A percentile compares a stretch with the other conserved stretches of the same genome.
Conservation (phyloP, 257 asterid genomes). For the Salvia hispanica region DNA sequence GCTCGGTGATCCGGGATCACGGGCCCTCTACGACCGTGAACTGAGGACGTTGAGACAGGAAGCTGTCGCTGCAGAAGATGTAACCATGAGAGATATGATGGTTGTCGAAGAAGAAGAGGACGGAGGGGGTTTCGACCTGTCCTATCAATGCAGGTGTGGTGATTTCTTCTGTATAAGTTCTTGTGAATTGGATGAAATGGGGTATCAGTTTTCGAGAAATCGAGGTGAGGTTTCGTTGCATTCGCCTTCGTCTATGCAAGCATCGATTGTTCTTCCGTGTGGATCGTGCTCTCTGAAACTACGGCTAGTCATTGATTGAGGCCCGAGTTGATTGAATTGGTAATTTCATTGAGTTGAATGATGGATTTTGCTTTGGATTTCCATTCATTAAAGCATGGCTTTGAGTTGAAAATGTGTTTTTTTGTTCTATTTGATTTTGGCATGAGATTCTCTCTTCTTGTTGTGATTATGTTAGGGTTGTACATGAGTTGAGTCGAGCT, state of each 20-base stretch:
- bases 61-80: slow-evolving; percentile 50
- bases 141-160: slow-evolving; percentile 66
- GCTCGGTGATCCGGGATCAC: slow-evolving; percentile 50
- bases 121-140: slow-evolving; percentile 44
- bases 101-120: slow-evolving; percentile 40
- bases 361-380: not conserved
- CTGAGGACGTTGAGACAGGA: slow-evolving; percentile 52
- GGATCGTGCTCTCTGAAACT: slow-evolving; percentile 29
- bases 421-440: not conserved
- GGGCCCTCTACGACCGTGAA: slow-evolving; percentile 57
- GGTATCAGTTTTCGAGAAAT: slow-evolving; percentile 44
- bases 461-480: too few relatives aligned
- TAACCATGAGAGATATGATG: slow-evolving; percentile 53
- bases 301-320: slow-evolving; percentile 18
- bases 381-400: not conserved
- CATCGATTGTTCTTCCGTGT: slow-evolving; percentile 34
- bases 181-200: slow-evolving; percentile 59
- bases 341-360: too few relatives aligned
- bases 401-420: not conserved
- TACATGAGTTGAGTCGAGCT: too few relatives aligned
- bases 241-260: slow-evolving; percentile 38
- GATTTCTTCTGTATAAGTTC: slow-evolving; percentile 57
- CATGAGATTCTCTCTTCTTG: too few relatives aligned
- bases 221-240: slow-evolving; percentile 37
- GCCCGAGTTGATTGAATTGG: slow-evolving; percentile 6